Conservation (phyloP, 1,139 yeast species). For the Diutina scorzettiae region DNA sequence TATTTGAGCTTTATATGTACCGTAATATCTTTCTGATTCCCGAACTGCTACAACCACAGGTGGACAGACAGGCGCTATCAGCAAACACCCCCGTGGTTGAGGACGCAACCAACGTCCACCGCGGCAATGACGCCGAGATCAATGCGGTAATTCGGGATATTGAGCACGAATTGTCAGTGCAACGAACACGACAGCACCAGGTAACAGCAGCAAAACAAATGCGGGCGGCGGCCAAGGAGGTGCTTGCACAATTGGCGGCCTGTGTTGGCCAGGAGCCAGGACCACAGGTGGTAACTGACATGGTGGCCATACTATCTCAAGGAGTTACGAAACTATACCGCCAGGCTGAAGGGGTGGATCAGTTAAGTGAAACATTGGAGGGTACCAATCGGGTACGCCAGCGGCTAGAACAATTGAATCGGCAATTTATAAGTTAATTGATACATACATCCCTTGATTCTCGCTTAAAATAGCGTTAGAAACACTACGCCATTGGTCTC, state of each 20-base stretch:
- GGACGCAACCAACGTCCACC: neutral
- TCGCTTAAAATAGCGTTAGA: too few relatives aligned
- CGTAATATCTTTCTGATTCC: conserved; percentile 4
- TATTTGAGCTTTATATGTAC: neutral
- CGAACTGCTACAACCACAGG: neutral
- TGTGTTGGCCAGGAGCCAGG: neutral
- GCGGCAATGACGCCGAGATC: neutral
- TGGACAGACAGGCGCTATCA: neutral
- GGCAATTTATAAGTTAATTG: too few relatives aligned
- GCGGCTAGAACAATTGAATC: too few relatives aligned
- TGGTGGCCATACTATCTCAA: neutral
- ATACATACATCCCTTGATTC: too few relatives aligned
- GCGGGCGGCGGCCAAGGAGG: neutral
- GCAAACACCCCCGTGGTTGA: neutral
- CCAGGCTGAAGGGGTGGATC: neutral
- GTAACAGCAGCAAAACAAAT: neutral
- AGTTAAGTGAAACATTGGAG: too few relatives aligned
- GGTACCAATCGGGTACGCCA: too few relatives aligned
- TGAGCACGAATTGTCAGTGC: neutral
- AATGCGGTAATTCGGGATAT: neutral
- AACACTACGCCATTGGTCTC: too few relatives aligned
- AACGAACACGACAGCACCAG: neutral
- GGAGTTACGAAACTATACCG: neutral
- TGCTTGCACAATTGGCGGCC: neutral
- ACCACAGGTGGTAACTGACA: neutral